Evolutionary conservation across 495 filamentous ascomycete genomes (phyloP), one percentile per base, ranked within the genome.

Genomic region (Penicillium cinerascens): DNA sequence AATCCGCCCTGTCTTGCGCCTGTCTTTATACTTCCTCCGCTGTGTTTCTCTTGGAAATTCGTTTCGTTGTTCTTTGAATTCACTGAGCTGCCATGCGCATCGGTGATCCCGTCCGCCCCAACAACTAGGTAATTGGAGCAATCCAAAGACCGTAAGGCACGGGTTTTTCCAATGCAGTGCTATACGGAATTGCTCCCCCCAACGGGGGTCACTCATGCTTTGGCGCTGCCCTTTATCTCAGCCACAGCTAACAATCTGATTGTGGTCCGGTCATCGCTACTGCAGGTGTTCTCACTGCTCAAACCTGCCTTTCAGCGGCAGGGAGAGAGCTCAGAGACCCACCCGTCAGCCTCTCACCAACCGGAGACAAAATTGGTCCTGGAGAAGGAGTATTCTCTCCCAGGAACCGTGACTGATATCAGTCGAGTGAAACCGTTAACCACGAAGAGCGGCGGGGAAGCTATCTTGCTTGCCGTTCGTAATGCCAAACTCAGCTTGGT

Each of bases 101-200:
- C 27, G 35, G 11, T 38, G 4, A 4, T 55, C 20, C 11, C 17
- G 52, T 26, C 45, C 56, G 45, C 40, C 52, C 42, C 60, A 48
- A 23, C 23, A 53, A 38, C 25, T 54, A 53, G 58, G 50, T 49
- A 59, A 43, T 54, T 56, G 55, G 51, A 42, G 29, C 41, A 54
- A 47, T 51, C 16, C 47, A 41, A 44, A 26, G 11, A 11, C 44
- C 26, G 41, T 18, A 37, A 54, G 36, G 38, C 20, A 44, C 21
- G 29, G 21, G 41, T 35, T 52, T 33, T 42, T 37, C 16, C 29
- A 58, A 87, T 87, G 84, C 85, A 87, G 77, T 85, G 80, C 75
- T 97, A 97, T 75, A 90, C 89, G 55, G 91, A 97, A 78, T 74
- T 99, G 63, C 82, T 89, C 58, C 86, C 93, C 72, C 91, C 93